Conservation (phyloP, 495 filamentous ascomycete species). For the Trichoderma gamsii region DNA sequence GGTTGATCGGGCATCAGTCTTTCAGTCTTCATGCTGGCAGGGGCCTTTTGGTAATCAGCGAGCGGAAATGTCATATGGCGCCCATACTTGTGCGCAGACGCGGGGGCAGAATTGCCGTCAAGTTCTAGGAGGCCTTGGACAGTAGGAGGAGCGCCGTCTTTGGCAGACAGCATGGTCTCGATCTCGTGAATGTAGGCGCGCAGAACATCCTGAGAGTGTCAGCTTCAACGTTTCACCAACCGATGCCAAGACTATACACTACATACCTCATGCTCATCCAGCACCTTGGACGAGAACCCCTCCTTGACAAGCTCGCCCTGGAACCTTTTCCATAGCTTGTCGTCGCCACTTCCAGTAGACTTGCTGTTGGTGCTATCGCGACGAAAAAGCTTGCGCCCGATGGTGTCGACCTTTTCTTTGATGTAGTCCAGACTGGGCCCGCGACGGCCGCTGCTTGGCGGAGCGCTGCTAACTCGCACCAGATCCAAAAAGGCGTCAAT, state of each 20-base stretch:
- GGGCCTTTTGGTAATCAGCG: slow-evolving; percentile 37
- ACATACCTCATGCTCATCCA: slow-evolving; percentile 46
- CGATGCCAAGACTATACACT: neutral
- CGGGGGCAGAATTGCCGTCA: slow-evolving; percentile 16
- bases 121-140: slow-evolving; percentile 36
- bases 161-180: slow-evolving; percentile 31
- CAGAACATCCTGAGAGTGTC: slow-evolving; percentile 40
- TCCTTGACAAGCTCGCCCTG: slow-evolving; percentile 44
- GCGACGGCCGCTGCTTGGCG: slow-evolving; percentile 17
- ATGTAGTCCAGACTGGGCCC: slow-evolving; percentile 32
- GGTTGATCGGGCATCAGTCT: slow-evolving; percentile 26
- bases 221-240: neutral
- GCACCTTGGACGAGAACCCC: slow-evolving; percentile 45
- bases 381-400: slow-evolving; percentile 41
- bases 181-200: slow-evolving; percentile 50
- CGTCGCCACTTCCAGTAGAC: slow-evolving; percentile 23
- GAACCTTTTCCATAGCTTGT: slow-evolving; percentile 49
- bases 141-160: slow-evolving; percentile 34
- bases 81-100: slow-evolving; percentile 10
- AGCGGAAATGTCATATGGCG: slow-evolving; percentile 22
- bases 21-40: slow-evolving; percentile 34
- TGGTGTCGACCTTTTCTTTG: slow-evolving; percentile 46
- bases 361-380: slow-evolving; percentile 35
- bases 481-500: slow-evolving; percentile 44
- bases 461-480: slow-evolving; percentile 36